Conservation (phyloP, 495 filamentous ascomycete species). For the Penicillium bovifimosum region DNA sequence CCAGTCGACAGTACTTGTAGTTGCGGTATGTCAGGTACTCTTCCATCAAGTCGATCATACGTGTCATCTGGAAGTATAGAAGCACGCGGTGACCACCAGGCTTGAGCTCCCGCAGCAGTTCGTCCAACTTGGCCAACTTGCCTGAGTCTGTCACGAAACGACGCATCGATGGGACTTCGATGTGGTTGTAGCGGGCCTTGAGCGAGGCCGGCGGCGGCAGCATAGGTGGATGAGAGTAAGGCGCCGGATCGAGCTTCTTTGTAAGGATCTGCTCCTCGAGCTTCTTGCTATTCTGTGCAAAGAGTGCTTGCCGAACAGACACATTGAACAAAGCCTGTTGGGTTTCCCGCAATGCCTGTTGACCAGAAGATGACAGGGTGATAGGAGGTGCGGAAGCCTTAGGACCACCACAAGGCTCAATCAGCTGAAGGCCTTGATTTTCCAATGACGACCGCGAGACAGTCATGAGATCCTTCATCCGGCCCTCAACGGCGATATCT, state of each 20-base stretch:
- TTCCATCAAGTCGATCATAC: conserved; percentile 99
- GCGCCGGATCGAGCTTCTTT: conserved; percentile 56
- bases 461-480: conserved; percentile 70
- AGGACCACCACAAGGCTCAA: conserved; percentile 75
- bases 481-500: conserved; percentile 65
- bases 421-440: conserved; percentile 61
- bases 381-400: conserved; percentile 84
- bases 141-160: conserved; percentile 97
- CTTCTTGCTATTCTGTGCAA: conserved; percentile 50
- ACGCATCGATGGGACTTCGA: conserved; percentile 94
- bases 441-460: conserved; percentile 64
- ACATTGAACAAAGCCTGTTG: conserved; percentile 74
- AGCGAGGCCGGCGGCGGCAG: conserved; percentile 71
- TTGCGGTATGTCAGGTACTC: conserved; percentile 98
- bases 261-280: conserved; percentile 71
- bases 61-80: conserved; percentile 99
- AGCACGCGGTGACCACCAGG: conserved; percentile 89
- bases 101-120: conserved; percentile 82
- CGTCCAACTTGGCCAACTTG: conserved; percentile 88
- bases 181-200: conserved; percentile 79
- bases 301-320: conserved; percentile 67
- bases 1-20: conserved; percentile 95
- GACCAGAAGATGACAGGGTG: conserved; percentile 67
- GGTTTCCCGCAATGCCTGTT: conserved; percentile 59
- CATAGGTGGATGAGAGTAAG: conserved; percentile 57